Evolutionary conservation across 2,329 filamentous ascomycete genomes (phyloP), one percentile per base, ranked within the genome.

Genomic region (Arachnopeziza araneosa): DNA sequence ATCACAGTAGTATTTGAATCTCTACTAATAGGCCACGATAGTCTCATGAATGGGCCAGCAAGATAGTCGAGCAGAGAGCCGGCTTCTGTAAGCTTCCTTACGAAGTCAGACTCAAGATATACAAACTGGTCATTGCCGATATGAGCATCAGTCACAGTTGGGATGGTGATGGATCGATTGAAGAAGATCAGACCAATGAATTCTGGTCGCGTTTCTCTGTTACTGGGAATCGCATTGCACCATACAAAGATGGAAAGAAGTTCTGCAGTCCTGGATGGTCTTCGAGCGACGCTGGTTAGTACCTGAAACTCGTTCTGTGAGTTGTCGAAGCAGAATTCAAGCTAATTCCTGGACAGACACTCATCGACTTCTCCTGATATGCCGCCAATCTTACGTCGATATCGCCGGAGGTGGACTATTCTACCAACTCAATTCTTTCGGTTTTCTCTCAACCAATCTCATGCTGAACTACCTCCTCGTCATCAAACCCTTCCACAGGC

Each of bases 321-420:
- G 36, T 19, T 44, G n/a, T 19, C 17, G 36, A 17, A 4, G 36
- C 36, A 44, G 10, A 19, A 19, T 17, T 17, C 17, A n/a, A n/a
- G 36, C 12, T 44, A 44, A 44, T 44, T 3, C 36, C 17, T 44
- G 12, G 17, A 44, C 17, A 44, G 36, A 44, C 17, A 44, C 36
- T 19, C 36, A 44, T 19, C 36, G 36, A 44, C 36, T 44, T 44
- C 36, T 44, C 17, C 36, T 57, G 10, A 30, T 60, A 52, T 61
- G 56, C 24, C 61, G 61, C 24, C 61, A 63, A 52, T 21, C 58
- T 32, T 63, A 63, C 48, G 52, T 65, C 8, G 61, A 65, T 14
- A 26, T 63, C 22, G 52, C 61, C n/a, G 63, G 61, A 22, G 55
- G 59, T 19, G 49, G 30, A 7, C 26, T 65, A 3, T 52, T 65